A percentile compares a stretch with the other conserved stretches of the same genome.
Conservation (phyloP, 2,329 filamentous ascomycete species). For the Xylaria sp. region DNA sequence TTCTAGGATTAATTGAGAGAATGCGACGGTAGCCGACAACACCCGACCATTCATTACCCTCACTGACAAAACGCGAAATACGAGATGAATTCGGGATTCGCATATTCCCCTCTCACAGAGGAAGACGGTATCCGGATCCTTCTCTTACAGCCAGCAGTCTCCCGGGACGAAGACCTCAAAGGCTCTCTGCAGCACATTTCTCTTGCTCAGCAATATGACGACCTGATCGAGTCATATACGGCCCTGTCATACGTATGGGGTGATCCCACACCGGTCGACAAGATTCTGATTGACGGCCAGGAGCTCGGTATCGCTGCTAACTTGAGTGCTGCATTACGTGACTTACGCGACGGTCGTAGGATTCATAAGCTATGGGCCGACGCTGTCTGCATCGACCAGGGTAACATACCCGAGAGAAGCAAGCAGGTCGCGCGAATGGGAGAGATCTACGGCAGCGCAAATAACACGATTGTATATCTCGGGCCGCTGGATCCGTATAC, state of each 20-base stretch:
- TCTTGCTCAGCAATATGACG: neutral
- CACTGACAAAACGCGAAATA: neutral
- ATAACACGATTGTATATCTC: constrained; percentile 28
- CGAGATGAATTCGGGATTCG: neutral
- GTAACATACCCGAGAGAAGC: constrained; percentile 21
- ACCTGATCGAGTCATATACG: constrained; percentile 12
- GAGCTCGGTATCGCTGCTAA: constrained; percentile 14
- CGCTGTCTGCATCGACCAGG: constrained; percentile 29
- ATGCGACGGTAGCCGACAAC: too few species aligned
- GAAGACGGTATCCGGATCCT: constrained; percentile 3
- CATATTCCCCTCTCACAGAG: neutral
- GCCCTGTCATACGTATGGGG: constrained; percentile 23
- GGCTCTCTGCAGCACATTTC: neutral
- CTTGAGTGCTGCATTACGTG: constrained; percentile 6
- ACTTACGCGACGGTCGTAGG: constrained; percentile 8
- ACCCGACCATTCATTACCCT: neutral
- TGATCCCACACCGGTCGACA: neutral
- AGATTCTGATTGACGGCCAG: neutral
- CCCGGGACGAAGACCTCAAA: neutral
- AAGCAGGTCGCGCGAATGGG: constrained; percentile 28
- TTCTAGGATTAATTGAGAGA: neutral
- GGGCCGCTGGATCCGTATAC: neutral
- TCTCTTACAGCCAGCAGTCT: neutral
- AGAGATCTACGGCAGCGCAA: constrained; percentile 22
- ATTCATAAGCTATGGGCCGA: constrained; percentile 10